Conservation (phyloP, 106 monocot genomes). For the Iris macrosiphon region DNA sequence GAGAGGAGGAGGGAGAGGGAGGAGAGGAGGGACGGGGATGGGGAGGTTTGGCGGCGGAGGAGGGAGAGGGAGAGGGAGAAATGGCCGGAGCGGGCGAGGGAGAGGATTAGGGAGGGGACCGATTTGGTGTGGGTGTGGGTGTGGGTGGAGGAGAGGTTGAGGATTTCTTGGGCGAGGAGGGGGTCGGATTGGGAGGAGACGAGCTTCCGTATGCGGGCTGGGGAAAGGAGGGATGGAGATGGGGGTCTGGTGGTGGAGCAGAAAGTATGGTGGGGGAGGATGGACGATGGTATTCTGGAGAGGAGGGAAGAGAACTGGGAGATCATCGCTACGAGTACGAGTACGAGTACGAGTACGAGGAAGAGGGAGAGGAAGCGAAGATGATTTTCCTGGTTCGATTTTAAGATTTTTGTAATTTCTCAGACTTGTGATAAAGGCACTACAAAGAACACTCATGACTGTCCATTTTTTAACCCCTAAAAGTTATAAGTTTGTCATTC, state of each 20-base stretch:
- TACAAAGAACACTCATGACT: too few relatives aligned
- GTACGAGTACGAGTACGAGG: background rate
- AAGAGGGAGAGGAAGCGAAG: background rate
- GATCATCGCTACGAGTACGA: background rate
- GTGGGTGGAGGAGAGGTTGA: conserved; percentile 29
- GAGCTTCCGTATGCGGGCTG: conserved; percentile 78
- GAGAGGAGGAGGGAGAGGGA: conserved; percentile 15
- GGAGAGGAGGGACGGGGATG: conserved; percentile 8
- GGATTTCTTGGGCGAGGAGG: conserved; percentile 68
- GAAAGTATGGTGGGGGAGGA: background rate
- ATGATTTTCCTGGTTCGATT: background rate
- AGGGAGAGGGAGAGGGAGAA: conserved; percentile 24
- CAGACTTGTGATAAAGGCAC: too few relatives aligned
- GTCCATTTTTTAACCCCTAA: too few relatives aligned
- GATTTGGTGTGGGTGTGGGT: conserved; percentile 30
- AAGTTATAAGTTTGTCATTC: too few relatives aligned
- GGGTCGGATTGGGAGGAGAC: conserved; percentile 66
- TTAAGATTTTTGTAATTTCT: too few relatives aligned
- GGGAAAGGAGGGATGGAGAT: conserved; percentile 18
- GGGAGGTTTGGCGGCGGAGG: conserved; percentile 22
- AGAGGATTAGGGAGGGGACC: conserved; percentile 26
- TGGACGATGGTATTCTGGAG: background rate
- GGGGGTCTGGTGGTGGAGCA: background rate
- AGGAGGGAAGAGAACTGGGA: background rate
- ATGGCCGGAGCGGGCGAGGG: conserved; percentile 37